phyloP scores from a whole-genome alignment of 2,329 filamentous ascomycete species.

The Lachnellula suecica region DNA sequence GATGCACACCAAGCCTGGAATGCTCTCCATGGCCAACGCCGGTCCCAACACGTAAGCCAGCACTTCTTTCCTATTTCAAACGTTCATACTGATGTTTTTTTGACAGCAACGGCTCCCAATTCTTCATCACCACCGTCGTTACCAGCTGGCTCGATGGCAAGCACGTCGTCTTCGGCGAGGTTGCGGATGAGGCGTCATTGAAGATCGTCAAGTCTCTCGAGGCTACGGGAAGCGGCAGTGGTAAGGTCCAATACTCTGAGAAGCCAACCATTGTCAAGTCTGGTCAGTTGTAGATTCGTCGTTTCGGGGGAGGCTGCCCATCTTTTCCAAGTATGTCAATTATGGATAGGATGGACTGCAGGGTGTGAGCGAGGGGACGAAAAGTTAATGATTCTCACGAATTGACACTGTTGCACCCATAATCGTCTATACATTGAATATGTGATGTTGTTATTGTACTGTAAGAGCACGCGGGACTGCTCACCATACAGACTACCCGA shows the following conservation, averaged over 20 bases:
- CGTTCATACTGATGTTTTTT: conserved; percentile 56
- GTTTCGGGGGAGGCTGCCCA: conserved; percentile 4
- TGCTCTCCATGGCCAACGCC: conserved; percentile 94
- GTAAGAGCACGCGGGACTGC: too few relatives aligned
- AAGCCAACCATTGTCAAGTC: conserved; percentile 57
- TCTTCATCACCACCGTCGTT: conserved; percentile 92
- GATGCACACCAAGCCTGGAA: conserved; percentile 72
- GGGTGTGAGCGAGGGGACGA: conserved; percentile 15
- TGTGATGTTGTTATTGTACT: too few relatives aligned
- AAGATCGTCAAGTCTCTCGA: conserved; percentile 60
- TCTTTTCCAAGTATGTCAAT: conserved; percentile 13
- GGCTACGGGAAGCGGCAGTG: conserved; percentile 55
- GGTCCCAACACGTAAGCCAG: conserved; percentile 84
- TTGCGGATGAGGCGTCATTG: conserved; percentile 44
- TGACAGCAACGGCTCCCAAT: conserved; percentile 91
- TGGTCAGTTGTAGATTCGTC: conserved; percentile 47
- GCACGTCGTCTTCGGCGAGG: conserved; percentile 85
- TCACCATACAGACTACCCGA: too few relatives aligned
- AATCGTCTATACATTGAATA: neutral
- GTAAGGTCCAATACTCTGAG: conserved; percentile 54
- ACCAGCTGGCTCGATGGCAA: conserved; percentile 83
- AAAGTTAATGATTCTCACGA: conserved; percentile 25
- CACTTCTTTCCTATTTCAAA: conserved; percentile 56
- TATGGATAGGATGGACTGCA: conserved; percentile 9
- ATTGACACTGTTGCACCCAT: conserved; percentile 20